Evolutionary conservation across 257 asterid genomes (phyloP).

Genomic region (Euphrasia confusa): DNA sequence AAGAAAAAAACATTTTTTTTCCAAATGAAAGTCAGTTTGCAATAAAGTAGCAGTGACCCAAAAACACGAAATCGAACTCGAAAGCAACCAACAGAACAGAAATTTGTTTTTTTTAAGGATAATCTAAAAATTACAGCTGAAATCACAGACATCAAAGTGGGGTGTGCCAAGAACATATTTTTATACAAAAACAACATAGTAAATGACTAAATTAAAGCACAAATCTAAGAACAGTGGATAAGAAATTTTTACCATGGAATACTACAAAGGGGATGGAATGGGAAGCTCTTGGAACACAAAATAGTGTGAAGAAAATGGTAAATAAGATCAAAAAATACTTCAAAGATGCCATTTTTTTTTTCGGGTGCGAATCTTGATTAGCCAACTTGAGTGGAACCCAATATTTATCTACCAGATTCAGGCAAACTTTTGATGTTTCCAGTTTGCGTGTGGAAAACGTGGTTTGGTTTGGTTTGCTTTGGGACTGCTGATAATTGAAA

Average conservation of each 20-base stretch:
- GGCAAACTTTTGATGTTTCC: constrained; percentile 2
- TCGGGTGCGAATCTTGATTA: constrained; percentile 2
- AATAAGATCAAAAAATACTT: constrained; percentile 20
- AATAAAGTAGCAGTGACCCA: background rate
- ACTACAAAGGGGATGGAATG: constrained; percentile 68
- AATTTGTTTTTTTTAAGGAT: background rate
- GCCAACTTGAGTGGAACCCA: constrained; percentile 17
- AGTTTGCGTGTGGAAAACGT: constrained; percentile 11
- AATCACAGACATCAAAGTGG: background rate
- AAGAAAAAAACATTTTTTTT: no score
- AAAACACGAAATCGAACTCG: constrained; percentile 2
- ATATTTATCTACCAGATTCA: background rate
- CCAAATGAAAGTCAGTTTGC: constrained; percentile 13
- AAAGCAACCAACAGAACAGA: constrained; percentile 8
- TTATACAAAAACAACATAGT: constrained; percentile 5
- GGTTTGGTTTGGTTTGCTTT: background rate
- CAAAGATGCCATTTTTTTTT: constrained; percentile 26
- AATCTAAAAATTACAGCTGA: constrained; percentile 6
- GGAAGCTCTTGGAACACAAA: constrained; percentile 36
- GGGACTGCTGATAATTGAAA: background rate
- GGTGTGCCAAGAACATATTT: constrained; percentile 6
- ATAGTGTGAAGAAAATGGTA: constrained; percentile 20
- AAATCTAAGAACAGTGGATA: constrained; percentile 9
- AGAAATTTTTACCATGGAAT: constrained; percentile 57
- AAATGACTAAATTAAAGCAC: background rate